Evolutionary conservation across 352 stramenopile species (phyloP).

Genomic region (Sclerospora graminicola): DNA sequence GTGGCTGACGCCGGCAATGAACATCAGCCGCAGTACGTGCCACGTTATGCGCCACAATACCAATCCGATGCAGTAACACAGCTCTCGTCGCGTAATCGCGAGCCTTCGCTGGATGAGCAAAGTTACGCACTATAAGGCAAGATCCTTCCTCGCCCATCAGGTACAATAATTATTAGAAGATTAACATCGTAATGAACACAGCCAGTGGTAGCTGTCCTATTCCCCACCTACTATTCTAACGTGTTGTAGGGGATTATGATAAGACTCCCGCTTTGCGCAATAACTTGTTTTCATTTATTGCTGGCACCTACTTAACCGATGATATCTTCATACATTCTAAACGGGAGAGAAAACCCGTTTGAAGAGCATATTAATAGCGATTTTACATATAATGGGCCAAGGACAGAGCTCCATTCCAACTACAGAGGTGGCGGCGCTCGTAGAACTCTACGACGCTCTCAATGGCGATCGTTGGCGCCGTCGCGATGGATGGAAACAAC

Average conservation of each 20-base stretch:
- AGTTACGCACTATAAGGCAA: constrained; percentile 43
- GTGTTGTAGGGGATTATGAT: not conserved
- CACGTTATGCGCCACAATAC: constrained; percentile 25
- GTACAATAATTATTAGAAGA: constrained; percentile 26
- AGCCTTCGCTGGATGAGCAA: constrained; percentile 41
- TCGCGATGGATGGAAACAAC: constrained; percentile 67
- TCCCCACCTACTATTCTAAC: not conserved
- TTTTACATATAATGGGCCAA: constrained; percentile 29
- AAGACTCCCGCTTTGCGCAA: too few relatives aligned
- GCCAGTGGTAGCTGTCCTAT: constrained; percentile 21
- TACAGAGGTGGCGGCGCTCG: constrained; percentile 50
- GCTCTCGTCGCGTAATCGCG: constrained; percentile 15
- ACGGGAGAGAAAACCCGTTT: not conserved
- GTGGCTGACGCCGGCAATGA: constrained; percentile 21
- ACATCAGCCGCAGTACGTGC: constrained; percentile 22
- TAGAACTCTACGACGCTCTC: constrained; percentile 65
- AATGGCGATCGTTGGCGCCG: constrained; percentile 60
- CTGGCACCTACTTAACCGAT: not conserved
- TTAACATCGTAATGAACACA: constrained; percentile 20
- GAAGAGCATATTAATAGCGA: not conserved
- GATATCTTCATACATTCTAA: not conserved
- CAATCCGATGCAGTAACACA: constrained; percentile 9
- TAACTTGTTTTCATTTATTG: too few relatives aligned
- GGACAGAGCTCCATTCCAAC: constrained; percentile 69
- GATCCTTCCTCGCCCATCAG: constrained; percentile 1